Evolutionary conservation across 306 rosid species (phyloP).

Genomic region (Ochetophila trinervis): DNA sequence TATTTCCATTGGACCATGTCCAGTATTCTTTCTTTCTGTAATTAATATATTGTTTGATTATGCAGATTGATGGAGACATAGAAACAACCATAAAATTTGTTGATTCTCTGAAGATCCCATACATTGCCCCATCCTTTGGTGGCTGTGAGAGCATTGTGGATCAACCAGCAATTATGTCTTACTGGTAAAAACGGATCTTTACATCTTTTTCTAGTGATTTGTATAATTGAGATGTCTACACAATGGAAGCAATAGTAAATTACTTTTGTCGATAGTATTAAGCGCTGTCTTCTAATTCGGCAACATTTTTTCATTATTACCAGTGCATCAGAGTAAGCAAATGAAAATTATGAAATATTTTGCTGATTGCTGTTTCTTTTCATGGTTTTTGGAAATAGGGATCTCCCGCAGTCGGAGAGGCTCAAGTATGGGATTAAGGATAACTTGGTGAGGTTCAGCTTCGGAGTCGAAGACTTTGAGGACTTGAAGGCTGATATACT

Average conservation of each 20-base stretch:
- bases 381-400: slow-evolving; percentile 51
- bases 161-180: slow-evolving; percentile 95
- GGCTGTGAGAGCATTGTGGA: slow-evolving; percentile 98
- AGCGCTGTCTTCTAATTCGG: no score
- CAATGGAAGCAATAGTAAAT: neutral
- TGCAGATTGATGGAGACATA: slow-evolving; percentile 84
- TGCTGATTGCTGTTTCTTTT: neutral
- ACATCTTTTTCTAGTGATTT: neutral
- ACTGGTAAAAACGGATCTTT: slow-evolving; percentile 44
- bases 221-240: neutral
- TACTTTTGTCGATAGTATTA: no score
- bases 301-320: no score
- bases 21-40: neutral
- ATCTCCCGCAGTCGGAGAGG: slow-evolving; percentile 67
- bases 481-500: slow-evolving; percentile 66
- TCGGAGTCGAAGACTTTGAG: slow-evolving; percentile 77
- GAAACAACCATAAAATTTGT: slow-evolving; percentile 59
- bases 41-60: slow-evolving; percentile 6
- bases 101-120: slow-evolving; percentile 87
- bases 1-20: neutral
- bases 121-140: slow-evolving; percentile 95
- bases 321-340: neutral
- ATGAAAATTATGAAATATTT: neutral
- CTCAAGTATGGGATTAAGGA: slow-evolving; percentile 71
- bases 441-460: slow-evolving; percentile 93